phyloP scores from a whole-genome alignment of 306 rosid genomes.

The Fagus sylvatica region DNA sequence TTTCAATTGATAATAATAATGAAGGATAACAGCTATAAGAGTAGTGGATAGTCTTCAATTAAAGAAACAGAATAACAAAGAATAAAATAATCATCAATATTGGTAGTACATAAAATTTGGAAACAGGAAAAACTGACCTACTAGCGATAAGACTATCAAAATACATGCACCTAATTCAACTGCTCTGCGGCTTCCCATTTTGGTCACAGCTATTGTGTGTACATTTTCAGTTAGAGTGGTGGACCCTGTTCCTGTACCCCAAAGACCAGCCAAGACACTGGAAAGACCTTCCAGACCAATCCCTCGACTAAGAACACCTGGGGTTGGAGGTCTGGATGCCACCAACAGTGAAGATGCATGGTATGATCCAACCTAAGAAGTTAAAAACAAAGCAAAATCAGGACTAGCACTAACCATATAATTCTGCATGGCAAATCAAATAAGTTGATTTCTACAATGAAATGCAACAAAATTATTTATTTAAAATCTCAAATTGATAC shows the following conservation, averaged over 20 bases:
- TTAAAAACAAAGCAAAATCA: slow-evolving; percentile 39
- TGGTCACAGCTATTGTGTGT: slow-evolving; percentile 95
- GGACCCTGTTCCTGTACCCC: slow-evolving; percentile 99
- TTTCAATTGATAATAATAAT: not conserved
- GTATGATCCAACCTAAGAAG: slow-evolving; percentile 86
- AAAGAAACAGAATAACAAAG: too few relatives aligned
- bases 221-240: slow-evolving; percentile 91
- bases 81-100: too few relatives aligned
- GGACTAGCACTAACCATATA: slow-evolving; percentile 20
- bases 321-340: slow-evolving; percentile 96
- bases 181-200: slow-evolving; percentile 99
- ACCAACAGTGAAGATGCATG: slow-evolving; percentile 96
- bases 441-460: not conserved
- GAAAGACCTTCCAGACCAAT: slow-evolving; percentile 95
- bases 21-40: too few relatives aligned
- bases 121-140: slow-evolving; percentile 60
- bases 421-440: slow-evolving; percentile 13
- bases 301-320: slow-evolving; percentile 93
- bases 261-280: slow-evolving; percentile 90
- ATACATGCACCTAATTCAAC: slow-evolving; percentile 90
- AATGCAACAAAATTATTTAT: not conserved
- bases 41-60: too few relatives aligned
- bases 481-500: not conserved
- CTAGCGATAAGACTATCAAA: slow-evolving; percentile 81
- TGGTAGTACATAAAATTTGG: slow-evolving; percentile 2